phyloP scores from a whole-genome alignment of 164 flowering plant species.

The Platanus orientalis region DNA sequence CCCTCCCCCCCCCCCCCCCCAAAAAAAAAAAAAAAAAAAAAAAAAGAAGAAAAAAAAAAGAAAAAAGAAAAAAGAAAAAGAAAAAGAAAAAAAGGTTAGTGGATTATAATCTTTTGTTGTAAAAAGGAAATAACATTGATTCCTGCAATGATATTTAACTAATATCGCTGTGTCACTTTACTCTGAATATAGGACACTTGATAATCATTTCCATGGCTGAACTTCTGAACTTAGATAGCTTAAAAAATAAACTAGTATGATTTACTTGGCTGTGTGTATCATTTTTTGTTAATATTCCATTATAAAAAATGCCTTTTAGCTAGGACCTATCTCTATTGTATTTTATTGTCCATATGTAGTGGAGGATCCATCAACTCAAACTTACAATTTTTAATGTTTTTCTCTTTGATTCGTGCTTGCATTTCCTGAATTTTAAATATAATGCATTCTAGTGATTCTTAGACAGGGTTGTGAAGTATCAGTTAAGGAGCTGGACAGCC shows the following conservation, averaged over 20 bases:
- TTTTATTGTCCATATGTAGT: not conserved
- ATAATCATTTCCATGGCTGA: too few relatives aligned
- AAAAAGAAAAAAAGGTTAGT: too few relatives aligned
- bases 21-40: not conserved
- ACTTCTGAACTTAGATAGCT: too few relatives aligned
- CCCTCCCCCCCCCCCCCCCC: too few relatives aligned
- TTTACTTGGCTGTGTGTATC: not conserved
- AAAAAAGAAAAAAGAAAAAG: not conserved
- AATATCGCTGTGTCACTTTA: too few relatives aligned
- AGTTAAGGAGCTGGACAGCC: conserved; percentile 75
- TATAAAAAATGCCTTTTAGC: not conserved
- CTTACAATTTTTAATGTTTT: conserved; percentile 1
- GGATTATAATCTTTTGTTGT: too few relatives aligned
- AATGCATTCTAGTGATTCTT: conserved; percentile 29
- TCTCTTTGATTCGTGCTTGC: not conserved
- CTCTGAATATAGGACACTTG: too few relatives aligned
- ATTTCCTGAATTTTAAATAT: conserved; percentile 15
- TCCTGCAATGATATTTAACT: too few relatives aligned
- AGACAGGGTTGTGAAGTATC: conserved; percentile 92
- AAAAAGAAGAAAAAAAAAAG: not conserved
- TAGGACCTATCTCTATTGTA: not conserved
- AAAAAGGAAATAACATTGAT: too few relatives aligned
- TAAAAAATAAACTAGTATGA: too few relatives aligned
- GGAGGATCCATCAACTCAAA: not conserved
- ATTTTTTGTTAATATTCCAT: not conserved